phyloP scores from a whole-genome alignment of 495 filamentous ascomycete species.

The Penicillium psychrofluorescens region DNA sequence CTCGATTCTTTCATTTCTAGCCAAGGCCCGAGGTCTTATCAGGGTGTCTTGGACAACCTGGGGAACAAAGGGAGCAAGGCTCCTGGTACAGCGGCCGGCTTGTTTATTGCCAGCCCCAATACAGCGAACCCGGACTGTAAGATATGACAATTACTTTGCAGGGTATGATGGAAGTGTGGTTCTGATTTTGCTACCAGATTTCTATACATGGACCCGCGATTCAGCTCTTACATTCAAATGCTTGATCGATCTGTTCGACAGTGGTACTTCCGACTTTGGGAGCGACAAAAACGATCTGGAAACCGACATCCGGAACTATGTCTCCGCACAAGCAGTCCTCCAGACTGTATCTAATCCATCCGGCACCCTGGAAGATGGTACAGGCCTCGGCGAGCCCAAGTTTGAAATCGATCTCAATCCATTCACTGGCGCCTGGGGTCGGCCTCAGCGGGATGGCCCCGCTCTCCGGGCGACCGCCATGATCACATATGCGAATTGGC shows the following conservation, averaged over 20 bases:
- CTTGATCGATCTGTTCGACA: constrained; percentile 34
- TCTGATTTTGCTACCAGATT: constrained; percentile 29
- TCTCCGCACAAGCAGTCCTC: constrained; percentile 43
- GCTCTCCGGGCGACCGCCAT: constrained; percentile 30
- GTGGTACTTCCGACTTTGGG: constrained; percentile 20
- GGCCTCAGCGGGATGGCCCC: constrained; percentile 58
- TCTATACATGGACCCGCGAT: constrained; percentile 56
- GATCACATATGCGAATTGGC: constrained; percentile 27
- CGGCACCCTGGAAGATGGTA: constrained; percentile 37
- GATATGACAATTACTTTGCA: neutral
- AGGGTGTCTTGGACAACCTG: constrained; percentile 46
- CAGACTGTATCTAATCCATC: constrained; percentile 51
- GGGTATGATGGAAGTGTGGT: neutral
- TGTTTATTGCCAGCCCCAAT: constrained; percentile 49
- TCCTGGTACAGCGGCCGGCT: constrained; percentile 33
- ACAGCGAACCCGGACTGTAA: constrained; percentile 46
- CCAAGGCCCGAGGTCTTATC: constrained; percentile 3
- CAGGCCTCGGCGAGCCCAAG: constrained; percentile 55
- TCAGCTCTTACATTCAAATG: constrained; percentile 48
- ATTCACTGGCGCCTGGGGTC: constrained; percentile 53
- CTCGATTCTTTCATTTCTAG: constrained; percentile 2
- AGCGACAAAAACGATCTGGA: constrained; percentile 28
- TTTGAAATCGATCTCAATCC: constrained; percentile 46
- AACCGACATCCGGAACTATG: constrained; percentile 43
- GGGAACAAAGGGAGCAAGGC: constrained; percentile 39